Conservation (phyloP, 768 basidiomycete species). For the Galerina marginata region DNA sequence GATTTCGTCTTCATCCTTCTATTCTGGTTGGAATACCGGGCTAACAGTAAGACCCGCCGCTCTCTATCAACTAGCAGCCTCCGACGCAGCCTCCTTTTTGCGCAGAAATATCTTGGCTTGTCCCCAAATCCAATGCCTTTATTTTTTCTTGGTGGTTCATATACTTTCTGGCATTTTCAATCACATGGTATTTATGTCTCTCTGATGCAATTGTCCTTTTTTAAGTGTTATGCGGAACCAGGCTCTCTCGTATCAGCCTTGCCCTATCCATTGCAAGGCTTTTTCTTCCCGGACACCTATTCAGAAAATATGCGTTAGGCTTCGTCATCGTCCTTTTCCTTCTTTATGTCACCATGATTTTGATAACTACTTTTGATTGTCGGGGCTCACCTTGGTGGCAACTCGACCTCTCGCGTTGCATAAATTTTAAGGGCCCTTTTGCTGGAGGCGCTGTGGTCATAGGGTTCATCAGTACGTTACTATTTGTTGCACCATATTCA, state of each 20-base stretch:
- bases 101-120: not conserved
- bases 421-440: not conserved
- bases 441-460: not conserved
- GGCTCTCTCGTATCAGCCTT: conserved; percentile 18
- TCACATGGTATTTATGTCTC: not conserved
- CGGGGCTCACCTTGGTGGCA: conserved; percentile 2
- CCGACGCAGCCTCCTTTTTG: not conserved
- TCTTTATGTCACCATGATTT: conserved; percentile 11
- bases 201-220: too few relatives aligned
- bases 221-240: not conserved
- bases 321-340: conserved; percentile 15
- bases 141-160: conserved; percentile 10
- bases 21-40: conserved; percentile 16
- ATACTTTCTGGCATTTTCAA: conserved; percentile 4
- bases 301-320: conserved; percentile 9
- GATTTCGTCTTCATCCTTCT: conserved; percentile 15
- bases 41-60: conserved; percentile 4
- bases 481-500: not conserved
- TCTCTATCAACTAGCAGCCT: not conserved
- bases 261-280: conserved; percentile 20
- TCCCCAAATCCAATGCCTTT: not conserved
- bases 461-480: not conserved
- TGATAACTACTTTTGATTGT: conserved; percentile 14
- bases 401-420: not conserved
- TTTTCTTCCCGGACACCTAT: conserved; percentile 9